Conservation (phyloP, 345 rosid species). For the Camelina laxa region DNA sequence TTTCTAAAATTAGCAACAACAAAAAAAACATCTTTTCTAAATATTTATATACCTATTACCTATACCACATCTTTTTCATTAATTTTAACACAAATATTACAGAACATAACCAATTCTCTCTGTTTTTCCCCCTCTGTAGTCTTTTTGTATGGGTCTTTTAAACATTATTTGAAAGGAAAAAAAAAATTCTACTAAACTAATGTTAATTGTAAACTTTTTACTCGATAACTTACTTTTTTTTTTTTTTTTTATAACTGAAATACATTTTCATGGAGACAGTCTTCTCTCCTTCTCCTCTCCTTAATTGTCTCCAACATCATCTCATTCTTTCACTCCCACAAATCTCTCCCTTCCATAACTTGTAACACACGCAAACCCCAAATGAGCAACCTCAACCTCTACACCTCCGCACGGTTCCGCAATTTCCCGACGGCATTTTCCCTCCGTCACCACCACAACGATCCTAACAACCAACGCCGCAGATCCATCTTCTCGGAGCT, state of each 20-base stretch:
- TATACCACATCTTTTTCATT: no score
- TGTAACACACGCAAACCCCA: slow-evolving; percentile 25
- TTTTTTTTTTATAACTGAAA: not conserved
- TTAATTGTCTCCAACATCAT: slow-evolving; percentile 21
- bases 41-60: not conserved
- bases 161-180: not conserved
- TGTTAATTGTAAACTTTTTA: not conserved
- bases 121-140: not conserved
- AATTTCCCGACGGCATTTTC: slow-evolving; percentile 52
- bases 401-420: slow-evolving; percentile 51
- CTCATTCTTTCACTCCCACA: slow-evolving; percentile 37
- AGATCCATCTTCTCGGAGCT: slow-evolving; percentile 38
- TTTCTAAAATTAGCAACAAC: no score
- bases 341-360: slow-evolving; percentile 39
- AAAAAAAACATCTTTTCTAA: not conserved
- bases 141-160: not conserved
- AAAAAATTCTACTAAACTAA: not conserved
- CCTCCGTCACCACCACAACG: slow-evolving; percentile 47
- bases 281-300: slow-evolving; percentile 12
- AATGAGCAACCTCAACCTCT: slow-evolving; percentile 52
- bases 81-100: not conserved
- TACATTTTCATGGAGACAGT: not conserved
- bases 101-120: not conserved
- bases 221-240: not conserved
- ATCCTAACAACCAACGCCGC: slow-evolving; percentile 46